Percentiles rank a stretch among this genome's conserved stretches.
Evolutionary conservation across 202 grass and related monocot genomes (phyloP).

Genomic region (Setaria italica): DNA sequence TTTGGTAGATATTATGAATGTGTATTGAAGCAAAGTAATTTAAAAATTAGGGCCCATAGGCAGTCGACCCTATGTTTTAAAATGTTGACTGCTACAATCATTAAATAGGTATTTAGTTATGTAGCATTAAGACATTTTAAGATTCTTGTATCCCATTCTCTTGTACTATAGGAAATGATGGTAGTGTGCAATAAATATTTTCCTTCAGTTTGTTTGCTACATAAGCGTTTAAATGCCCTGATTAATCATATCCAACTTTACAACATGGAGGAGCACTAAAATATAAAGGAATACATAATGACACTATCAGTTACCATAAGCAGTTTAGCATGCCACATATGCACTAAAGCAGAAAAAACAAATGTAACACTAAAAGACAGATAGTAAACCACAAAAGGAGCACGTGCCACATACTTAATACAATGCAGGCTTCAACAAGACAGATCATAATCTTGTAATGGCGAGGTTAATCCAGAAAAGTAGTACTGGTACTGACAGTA

Average conservation of each 20-base stretch:
- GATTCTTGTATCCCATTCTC: constrained; percentile 26
- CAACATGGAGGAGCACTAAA: constrained; percentile 8
- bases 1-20: background rate
- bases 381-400: background rate
- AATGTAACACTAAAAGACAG: background rate
- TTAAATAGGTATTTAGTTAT: background rate
- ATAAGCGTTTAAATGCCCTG: background rate
- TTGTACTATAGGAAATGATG: constrained; percentile 10
- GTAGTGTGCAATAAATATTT: background rate
- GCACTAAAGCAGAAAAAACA: background rate
- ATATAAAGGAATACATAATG: background rate
- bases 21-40: background rate
- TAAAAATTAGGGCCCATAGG: constrained; percentile 14
- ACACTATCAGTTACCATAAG: too few relatives aligned
- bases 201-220: background rate
- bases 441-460: background rate
- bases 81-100: background rate
- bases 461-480: constrained; percentile 16
- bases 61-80: background rate
- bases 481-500: background rate
- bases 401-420: background rate
- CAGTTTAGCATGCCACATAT: too few relatives aligned
- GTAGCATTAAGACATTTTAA: constrained; percentile 13
- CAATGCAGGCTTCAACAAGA: constrained; percentile 11
- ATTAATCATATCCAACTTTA: background rate